Conservation (phyloP, 1,284 basidiomycete species). For the Irpex lacteus region DNA sequence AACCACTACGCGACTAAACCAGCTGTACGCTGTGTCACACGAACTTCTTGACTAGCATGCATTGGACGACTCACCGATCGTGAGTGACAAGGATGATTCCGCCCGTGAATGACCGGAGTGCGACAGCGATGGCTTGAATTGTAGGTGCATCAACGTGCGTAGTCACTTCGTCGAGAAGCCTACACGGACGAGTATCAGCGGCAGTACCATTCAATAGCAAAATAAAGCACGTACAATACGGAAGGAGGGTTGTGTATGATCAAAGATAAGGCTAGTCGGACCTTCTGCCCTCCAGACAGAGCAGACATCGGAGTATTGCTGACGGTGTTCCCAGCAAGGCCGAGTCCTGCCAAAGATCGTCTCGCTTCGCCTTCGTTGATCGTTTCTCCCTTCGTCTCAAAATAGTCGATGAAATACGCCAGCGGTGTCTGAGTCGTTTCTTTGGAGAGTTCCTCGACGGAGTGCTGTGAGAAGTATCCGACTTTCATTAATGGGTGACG, state of each 20-base stretch:
- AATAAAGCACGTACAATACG: conserved; percentile 27
- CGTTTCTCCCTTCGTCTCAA: conserved; percentile 22
- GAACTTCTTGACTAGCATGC: neutral
- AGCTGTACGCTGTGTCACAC: conserved; percentile 14
- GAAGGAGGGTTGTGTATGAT: conserved; percentile 51
- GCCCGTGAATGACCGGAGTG: conserved; percentile 54
- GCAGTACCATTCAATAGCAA: conserved; percentile 9
- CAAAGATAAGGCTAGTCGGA: conserved; percentile 43
- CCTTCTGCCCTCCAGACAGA: conserved; percentile 64
- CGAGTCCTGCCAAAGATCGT: conserved; percentile 46
- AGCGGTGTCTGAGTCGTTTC: conserved; percentile 37
- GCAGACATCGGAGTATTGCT: conserved; percentile 41
- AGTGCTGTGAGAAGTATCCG: conserved; percentile 56
- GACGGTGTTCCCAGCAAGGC: conserved; percentile 44
- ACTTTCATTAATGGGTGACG: conserved; percentile 57
- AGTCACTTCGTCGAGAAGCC: conserved; percentile 63
- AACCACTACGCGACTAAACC: conserved; percentile 34
- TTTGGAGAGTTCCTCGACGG: conserved; percentile 46
- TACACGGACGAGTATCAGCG: conserved; percentile 15
- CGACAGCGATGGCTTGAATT: conserved; percentile 55
- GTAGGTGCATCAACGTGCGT: conserved; percentile 71
- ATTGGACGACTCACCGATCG: conserved; percentile 39
- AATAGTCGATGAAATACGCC: conserved; percentile 36
- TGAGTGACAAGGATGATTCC: conserved; percentile 68
- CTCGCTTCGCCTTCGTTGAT: conserved; percentile 38